Base-by-base conservation (phyloP, 2,329 filamentous ascomycete species). In the Pseudocercospora fijiensis region DNA sequence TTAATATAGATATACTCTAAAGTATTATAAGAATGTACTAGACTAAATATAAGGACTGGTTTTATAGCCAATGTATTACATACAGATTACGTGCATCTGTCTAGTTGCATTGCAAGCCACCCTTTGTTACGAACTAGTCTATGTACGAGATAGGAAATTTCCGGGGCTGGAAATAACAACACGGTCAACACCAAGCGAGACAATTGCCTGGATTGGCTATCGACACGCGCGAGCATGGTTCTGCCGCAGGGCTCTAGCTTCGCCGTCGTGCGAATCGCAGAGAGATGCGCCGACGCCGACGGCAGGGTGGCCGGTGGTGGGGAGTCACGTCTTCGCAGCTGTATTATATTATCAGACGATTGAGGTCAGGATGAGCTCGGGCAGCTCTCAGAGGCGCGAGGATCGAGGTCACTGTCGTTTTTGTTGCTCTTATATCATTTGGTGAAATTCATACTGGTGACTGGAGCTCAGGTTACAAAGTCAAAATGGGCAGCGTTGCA, bases 271-370 rank as follows among this genome's bases (percentile, higher is more conserved):
- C 20, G 33, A 26, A 5, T 52, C 49, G 49, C 49, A 53, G 22
- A 53, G 49, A 53, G 49, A 53, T 53, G 49, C 49, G 49, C 49
- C 49, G 49, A 53, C 49, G 49, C 49, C 49, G 49, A 53, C 26
- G 49, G 22, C 18, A n/a, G 11, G 49, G n/a, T 20, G 49, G 49
- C 49, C 49, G 49, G 49, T 26, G 49, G 26, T n/a, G 49, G 49
- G 10, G 20, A 27, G 49, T 28, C 24, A 27, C 43, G 24, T 27
- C 24, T 26, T 24, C 22, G 49, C 49, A 52, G 49, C 24, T 52
- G 22, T 52, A 27, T 22, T 13, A 27, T 22, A 24, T 7, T 52
- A 27, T 22, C 13, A 27, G 49, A 24, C 10, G 49, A n/a, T 22
- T 18, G 43, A 47, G 18, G 18, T 20, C 7, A 47, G 13, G 33